Evolutionary conservation across 2,329 filamentous ascomycete species (phyloP).

Genomic region (Exophiala sp.): DNA sequence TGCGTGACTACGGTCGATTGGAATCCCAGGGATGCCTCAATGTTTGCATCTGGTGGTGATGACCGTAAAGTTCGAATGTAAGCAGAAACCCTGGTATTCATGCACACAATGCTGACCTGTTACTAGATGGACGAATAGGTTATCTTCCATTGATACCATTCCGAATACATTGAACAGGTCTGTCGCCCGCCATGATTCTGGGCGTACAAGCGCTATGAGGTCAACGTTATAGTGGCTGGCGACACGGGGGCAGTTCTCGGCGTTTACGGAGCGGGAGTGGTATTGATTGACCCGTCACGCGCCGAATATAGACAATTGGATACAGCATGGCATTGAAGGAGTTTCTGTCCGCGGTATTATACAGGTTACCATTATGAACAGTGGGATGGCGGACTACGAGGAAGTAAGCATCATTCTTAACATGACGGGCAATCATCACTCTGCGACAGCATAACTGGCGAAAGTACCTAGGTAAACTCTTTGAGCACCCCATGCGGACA

Average conservation of each 20-base stretch:
- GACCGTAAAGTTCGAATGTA: constrained; percentile 83
- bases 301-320: constrained; percentile 20
- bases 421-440: no score
- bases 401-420: neutral
- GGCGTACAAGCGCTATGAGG: constrained; percentile 41
- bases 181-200: constrained; percentile 34
- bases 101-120: constrained; percentile 27
- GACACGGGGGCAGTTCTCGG: neutral
- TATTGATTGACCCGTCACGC: constrained; percentile 11
- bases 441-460: no score
- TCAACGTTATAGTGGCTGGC: constrained; percentile 30
- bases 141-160: constrained; percentile 15
- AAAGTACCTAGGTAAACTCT: no score
- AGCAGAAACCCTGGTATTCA: constrained; percentile 35
- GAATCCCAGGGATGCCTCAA: constrained; percentile 76
- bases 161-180: constrained; percentile 31
- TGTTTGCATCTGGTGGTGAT: constrained; percentile 90
- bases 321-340: constrained; percentile 23
- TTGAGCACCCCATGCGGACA: no score
- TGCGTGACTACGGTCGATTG: constrained; percentile 84
- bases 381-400: neutral
- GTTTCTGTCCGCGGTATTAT: constrained; percentile 3
- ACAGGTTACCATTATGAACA: neutral
- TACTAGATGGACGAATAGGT: constrained; percentile 31
- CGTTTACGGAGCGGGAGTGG: constrained; percentile 11